Conservation (phyloP, 73 alveolate genomes). For the Paramecium octaurelia region DNA sequence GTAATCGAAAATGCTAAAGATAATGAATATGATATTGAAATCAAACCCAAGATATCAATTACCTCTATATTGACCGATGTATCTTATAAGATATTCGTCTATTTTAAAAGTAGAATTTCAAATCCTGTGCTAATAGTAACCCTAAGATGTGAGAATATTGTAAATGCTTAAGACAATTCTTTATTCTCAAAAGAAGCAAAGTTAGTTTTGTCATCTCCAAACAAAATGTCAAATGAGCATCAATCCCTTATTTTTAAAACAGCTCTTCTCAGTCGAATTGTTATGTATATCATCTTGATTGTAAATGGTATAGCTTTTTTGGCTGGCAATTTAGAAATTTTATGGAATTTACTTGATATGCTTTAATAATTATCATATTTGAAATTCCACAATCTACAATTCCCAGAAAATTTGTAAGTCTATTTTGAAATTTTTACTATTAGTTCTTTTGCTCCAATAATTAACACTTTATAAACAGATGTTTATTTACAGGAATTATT, state of each 20-base stretch:
- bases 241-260: not conserved
- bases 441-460: not conserved
- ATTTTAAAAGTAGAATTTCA: not conserved
- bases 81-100: not conserved
- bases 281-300: not conserved
- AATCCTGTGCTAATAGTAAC: not conserved
- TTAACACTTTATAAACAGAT: not conserved
- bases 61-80: not conserved
- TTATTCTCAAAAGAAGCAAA: not conserved
- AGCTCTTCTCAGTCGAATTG: not conserved
- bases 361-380: not conserved
- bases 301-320: not conserved
- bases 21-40: not conserved
- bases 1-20: not conserved
- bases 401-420: not conserved
- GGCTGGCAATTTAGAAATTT: not conserved
- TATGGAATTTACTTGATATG: not conserved
- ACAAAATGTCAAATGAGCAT: not conserved
- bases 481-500: not conserved
- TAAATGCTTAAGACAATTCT: not conserved
- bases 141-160: not conserved
- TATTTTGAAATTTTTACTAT: not conserved
- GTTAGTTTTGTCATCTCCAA: not conserved
- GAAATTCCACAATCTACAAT: not conserved
- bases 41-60: not conserved